phyloP scores from a whole-genome alignment of 441 rosid genomes.

The Dalechampia spathulata region DNA sequence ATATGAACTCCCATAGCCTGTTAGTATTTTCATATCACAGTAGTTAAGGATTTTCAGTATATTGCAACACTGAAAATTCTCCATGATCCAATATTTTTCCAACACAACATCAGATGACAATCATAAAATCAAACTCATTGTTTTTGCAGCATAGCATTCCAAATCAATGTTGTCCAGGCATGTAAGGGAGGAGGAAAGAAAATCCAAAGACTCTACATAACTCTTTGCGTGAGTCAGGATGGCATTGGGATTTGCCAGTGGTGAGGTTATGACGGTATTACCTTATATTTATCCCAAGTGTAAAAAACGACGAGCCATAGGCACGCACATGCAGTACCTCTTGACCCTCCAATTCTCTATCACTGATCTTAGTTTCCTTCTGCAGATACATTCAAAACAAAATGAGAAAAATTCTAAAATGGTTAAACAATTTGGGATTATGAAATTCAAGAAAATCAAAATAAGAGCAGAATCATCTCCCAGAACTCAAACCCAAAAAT shows the following conservation, averaged over 20 bases:
- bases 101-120: neutral
- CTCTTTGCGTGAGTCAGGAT: neutral
- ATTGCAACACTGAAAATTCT: neutral
- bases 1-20: neutral
- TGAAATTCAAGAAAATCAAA: neutral
- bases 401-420: neutral
- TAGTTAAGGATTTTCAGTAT: neutral
- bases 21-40: neutral
- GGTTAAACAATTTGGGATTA: constrained; percentile 3
- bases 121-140: neutral
- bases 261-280: constrained; percentile 7
- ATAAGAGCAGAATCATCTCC: neutral
- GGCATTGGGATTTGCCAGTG: neutral
- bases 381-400: constrained; percentile 29
- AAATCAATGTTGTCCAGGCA: neutral
- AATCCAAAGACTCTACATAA: neutral
- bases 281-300: constrained; percentile 93
- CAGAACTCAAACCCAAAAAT: neutral
- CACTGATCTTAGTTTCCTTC: constrained; percentile 41
- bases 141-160: neutral
- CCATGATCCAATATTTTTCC: neutral
- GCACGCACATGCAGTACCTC: constrained; percentile 80
- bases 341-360: constrained; percentile 46
- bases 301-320: constrained; percentile 80
- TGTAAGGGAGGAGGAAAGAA: neutral